Evolutionary conservation across 371 early-diverging fungal genomes (phyloP).

Genomic region (Phascolomyces articulosus): DNA sequence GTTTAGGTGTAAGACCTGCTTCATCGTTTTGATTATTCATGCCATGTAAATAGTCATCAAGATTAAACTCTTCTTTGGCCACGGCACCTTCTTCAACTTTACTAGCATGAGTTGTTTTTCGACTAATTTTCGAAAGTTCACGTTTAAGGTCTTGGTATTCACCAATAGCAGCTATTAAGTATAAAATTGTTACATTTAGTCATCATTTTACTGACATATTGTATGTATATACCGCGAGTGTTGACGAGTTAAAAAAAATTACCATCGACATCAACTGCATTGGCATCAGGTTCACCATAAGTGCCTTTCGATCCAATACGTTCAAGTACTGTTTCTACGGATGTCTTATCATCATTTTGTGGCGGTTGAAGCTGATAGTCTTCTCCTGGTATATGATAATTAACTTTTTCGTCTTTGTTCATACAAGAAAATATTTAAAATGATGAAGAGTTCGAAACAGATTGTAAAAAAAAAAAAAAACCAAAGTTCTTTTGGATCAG

Average conservation of each 20-base stretch:
- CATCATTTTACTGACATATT: not conserved
- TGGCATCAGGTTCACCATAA: constrained; percentile 25
- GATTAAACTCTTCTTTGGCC: constrained; percentile 20
- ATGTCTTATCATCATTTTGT: not conserved
- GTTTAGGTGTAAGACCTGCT: constrained; percentile 28
- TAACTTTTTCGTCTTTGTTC: not conserved
- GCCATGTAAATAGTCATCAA: constrained; percentile 25
- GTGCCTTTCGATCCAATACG: not conserved
- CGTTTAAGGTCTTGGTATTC: constrained; percentile 25
- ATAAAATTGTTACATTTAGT: no score
- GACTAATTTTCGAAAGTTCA: constrained; percentile 20
- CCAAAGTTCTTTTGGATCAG: not conserved
- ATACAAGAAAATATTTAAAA: not conserved
- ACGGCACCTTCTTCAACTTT: constrained; percentile 24
- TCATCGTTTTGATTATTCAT: constrained; percentile 4
- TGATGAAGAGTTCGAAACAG: not conserved
- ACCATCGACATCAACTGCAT: constrained; percentile 30
- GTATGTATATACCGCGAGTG: no score
- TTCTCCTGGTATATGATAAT: not conserved
- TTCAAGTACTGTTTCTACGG: not conserved
- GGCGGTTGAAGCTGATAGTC: not conserved
- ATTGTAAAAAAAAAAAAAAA: not conserved
- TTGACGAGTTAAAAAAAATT: constrained; percentile 30
- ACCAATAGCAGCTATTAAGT: constrained; percentile 16
- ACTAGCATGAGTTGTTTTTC: constrained; percentile 15